These are phyloP conservation scores for Nemophila menziesii DNA, from an alignment of 257 asterid species.

Conservation along the genomic window DNA sequence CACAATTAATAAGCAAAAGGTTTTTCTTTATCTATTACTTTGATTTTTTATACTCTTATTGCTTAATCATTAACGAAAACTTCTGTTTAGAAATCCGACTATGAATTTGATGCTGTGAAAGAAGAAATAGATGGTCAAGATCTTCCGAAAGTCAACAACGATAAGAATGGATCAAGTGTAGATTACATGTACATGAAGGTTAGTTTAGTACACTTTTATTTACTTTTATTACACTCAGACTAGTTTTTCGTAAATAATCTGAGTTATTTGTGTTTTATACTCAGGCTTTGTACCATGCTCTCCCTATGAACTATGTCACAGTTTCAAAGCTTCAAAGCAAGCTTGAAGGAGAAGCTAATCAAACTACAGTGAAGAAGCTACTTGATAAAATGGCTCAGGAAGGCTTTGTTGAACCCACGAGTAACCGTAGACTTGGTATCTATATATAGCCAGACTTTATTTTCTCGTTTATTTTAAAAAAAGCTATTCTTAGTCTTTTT, in stretches of 20 bases:
- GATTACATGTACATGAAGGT: constrained; percentile 87
- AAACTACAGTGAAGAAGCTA: constrained; percentile 49
- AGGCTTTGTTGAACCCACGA: constrained; percentile 61
- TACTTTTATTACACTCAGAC: not conserved
- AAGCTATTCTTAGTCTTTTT: constrained; percentile 3
- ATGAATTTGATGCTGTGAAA: constrained; percentile 74
- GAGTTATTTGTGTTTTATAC: constrained; percentile 5
- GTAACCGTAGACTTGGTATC: constrained; percentile 76
- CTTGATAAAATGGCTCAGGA: constrained; percentile 79
- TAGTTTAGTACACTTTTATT: not conserved
- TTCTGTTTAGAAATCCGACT: constrained; percentile 33
- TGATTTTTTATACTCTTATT: not conserved
- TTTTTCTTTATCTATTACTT: constrained; percentile 8
- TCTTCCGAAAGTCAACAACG: constrained; percentile 19
- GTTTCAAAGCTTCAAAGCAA: constrained; percentile 62
- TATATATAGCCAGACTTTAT: not conserved
- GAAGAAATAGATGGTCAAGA: constrained; percentile 42
- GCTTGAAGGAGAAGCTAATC: constrained; percentile 68
- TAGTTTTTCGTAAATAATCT: not conserved
- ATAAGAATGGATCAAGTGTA: constrained; percentile 13
- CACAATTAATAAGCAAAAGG: constrained; percentile 49
- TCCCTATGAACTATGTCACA: constrained; percentile 63
- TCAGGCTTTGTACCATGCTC: constrained; percentile 90
- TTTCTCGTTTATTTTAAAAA: constrained; percentile 3
- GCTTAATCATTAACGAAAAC: constrained; percentile 10